Evolutionary conservation across 2,329 filamentous ascomycete species (phyloP).

Genomic region (Fusarium cicatricum): DNA sequence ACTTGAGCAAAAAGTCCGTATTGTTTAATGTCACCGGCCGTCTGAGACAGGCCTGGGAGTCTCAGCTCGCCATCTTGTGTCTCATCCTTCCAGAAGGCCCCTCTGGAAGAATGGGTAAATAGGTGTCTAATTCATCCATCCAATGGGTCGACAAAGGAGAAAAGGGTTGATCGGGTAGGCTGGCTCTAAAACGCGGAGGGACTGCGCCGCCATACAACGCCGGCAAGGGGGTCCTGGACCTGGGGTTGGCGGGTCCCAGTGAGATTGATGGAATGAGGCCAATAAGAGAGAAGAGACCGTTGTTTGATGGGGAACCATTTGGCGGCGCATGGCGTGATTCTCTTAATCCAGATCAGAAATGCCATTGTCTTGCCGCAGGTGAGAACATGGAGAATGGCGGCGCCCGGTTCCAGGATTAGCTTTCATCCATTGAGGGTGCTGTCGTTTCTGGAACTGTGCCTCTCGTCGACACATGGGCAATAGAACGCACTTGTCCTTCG

Average conservation of each 20-base stretch:
- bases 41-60: not conserved
- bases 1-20: constrained; percentile 3
- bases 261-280: not conserved
- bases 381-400: not conserved
- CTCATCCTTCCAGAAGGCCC: constrained; percentile 29
- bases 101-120: constrained; percentile 41
- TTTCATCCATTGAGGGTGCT: not conserved
- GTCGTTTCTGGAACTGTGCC: not conserved
- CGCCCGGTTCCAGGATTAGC: not conserved
- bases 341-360: constrained; percentile 13
- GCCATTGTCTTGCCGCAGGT: not conserved
- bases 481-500: constrained; percentile 17
- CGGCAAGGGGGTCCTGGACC: constrained; percentile 19
- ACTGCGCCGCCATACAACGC: not conserved
- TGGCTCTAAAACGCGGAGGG: constrained; percentile 33
- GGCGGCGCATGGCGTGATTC: constrained; percentile 15
- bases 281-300: not conserved
- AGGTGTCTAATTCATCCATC: constrained; percentile 35
- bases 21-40: constrained; percentile 1
- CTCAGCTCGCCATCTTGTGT: not conserved
- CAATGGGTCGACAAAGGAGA: constrained; percentile 25
- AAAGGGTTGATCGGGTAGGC: constrained; percentile 20
- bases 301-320: constrained; percentile 2
- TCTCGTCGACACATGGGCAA: not conserved
- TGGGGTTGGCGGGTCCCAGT: constrained; percentile 21